Base-by-base conservation (phyloP, 208 protist species). In the Phytomonas sp. region DNA sequence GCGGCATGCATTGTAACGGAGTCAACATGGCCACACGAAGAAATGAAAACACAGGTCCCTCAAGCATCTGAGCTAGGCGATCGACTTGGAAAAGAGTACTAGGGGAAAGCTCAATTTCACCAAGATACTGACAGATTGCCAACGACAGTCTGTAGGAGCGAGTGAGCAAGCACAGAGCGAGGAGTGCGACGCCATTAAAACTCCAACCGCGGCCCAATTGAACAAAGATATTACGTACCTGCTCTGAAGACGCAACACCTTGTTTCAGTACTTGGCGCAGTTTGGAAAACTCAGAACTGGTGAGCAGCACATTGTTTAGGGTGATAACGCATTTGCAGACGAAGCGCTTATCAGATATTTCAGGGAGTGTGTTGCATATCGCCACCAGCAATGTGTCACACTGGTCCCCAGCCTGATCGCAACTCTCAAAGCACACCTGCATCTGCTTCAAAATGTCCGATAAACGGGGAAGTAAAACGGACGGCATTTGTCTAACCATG, bases 1-100 rank as follows among this genome's bases (percentile, higher is more conserved):
- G 73, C 67, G 84, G 83, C 7, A 89, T 80, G 74, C 95, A 87
- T 26, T 81, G 68, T 0, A 81, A 73, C 1, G 93, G 94, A 42
- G 95, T 84, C 42, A 98, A 79, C 60, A 99, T 76, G 19, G 94
- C 86, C 36, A 98, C 78, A 3, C 98, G 76, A 31, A 99, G 67
- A 70, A 88, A 87, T 0, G 95, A 86, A 77, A 99, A 99, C 29
- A 97, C 87, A 2, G 98, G 96, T 29, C 93, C 92, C 73, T 99
- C 98, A 33, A 99, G 70, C 59, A 99, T 79, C 72, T 98, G 93
- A n/a, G 98, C 87, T 16, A 99, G 86, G 65, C 97, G 91, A 77
- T 99, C 98, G 29, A 99, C 74, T 74, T 99, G 92, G 29, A 98
- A 74, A 62, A 98, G 89, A 34, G 97, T 91, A 11, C 74, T 75